Base-by-base conservation (phyloP, 495 filamentous ascomycete species). In the Aspergillus olivimuriae region DNA sequence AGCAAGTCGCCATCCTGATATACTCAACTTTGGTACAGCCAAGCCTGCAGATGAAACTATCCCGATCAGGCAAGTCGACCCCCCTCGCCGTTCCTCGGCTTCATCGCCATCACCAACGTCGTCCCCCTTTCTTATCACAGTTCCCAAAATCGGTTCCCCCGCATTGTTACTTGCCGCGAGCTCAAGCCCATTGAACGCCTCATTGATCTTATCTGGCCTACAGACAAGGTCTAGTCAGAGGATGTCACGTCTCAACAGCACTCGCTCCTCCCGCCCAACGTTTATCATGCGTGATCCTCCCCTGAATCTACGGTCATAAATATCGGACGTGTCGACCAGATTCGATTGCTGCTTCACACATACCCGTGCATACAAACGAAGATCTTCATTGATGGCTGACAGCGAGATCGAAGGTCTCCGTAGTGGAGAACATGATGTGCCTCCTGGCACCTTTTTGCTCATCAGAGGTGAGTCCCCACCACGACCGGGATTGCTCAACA, bases 391-490 rank as follows among this genome's bases (percentile, higher is more conserved):
- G 18, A 61, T 58, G 57, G 44, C 44, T 10, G 20, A 40, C 15
- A 23, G 22, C 22, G 20, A 19, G 10, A 38, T 20, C 11, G 15
- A 23, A 21, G 10, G 43, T 1, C 40, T 37, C 11, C 34, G 24
- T 23, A 36, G 37, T 23, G 36, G 39, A 5, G 47, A 51, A 2
- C 20, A 15, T 14, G 31, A 41, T 17, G 24, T 52, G 4, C 51
- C 57, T 16, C 63, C 63, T 12, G 63, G 63, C 2, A 67, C 61
- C 4, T 61, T 65, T 40, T 53, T 48, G 11, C 43, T 65, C n/a
- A 57, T 67, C 41, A 43, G 46, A 38, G 57, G 63, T 61, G 48
- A 6, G 18, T 16, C 3, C 4, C 14, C 4, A 2, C 10, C 36
- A n/a, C n/a, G n/a, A n/a, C n/a, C n/a, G n/a, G n/a, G n/a, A n/a